A percentile compares a stretch with the other conserved stretches of the same genome.
phyloP scores from a whole-genome alignment of 352 stramenopile genomes.

The Phytophthora gonapodyides region DNA sequence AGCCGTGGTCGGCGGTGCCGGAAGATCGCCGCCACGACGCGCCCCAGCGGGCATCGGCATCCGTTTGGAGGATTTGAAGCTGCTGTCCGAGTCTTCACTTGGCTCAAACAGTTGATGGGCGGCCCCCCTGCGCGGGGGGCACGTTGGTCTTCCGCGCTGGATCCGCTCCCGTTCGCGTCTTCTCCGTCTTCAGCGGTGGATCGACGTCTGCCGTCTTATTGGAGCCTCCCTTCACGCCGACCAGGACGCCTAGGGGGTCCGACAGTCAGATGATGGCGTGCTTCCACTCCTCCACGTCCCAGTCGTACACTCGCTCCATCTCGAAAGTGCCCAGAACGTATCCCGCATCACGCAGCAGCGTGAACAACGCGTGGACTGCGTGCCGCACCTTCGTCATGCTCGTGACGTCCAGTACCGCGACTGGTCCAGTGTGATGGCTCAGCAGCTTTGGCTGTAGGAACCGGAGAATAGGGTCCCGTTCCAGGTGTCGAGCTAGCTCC shows the following conservation, averaged over 20 bases:
- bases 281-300: constrained; percentile 8
- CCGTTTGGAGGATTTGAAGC: not conserved
- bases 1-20: not conserved
- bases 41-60: not conserved
- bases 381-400: not conserved
- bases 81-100: constrained; percentile 6
- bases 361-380: not conserved
- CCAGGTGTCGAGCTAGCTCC: constrained; percentile 2
- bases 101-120: too few species aligned
- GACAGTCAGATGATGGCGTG: not conserved
- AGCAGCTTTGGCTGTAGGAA: not conserved
- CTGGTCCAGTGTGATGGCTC: not conserved
- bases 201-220: too few species aligned
- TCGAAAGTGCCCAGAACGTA: constrained; percentile 13
- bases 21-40: not conserved
- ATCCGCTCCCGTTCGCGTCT: too few species aligned
- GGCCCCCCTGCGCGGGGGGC: too few species aligned
- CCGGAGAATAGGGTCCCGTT: constrained; percentile 6
- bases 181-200: too few species aligned
- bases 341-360: not conserved
- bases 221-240: not conserved
- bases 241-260: not conserved
- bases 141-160: too few species aligned
- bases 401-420: not conserved
- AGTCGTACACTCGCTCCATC: constrained; percentile 18